Conservation (phyloP, 2,329 filamentous ascomycete species). For the Fusarium anthophilum region DNA sequence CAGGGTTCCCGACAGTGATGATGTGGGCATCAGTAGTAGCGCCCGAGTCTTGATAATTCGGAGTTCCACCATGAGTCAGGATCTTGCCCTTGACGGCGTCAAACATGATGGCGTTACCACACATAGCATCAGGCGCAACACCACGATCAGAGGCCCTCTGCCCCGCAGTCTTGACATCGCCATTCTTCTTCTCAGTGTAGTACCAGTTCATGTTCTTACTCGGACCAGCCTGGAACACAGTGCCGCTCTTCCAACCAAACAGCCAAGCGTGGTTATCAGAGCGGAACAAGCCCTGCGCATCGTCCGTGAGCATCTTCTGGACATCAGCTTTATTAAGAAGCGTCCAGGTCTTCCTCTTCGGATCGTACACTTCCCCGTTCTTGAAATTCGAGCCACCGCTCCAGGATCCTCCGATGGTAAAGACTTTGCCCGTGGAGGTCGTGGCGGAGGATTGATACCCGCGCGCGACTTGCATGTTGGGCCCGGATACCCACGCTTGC, state of each 20-base stretch:
- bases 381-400: conserved; percentile 11
- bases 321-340: conserved; percentile 49
- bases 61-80: conserved; percentile 59
- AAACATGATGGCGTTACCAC: conserved; percentile 65
- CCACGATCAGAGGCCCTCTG: conserved; percentile 46
- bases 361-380: conserved; percentile 25
- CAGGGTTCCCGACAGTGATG: conserved; percentile 54
- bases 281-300: conserved; percentile 58
- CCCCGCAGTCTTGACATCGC: conserved; percentile 37
- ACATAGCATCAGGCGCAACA: conserved; percentile 60
- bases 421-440: conserved; percentile 20
- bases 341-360: conserved; percentile 17
- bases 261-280: conserved; percentile 45
- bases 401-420: conserved; percentile 29
- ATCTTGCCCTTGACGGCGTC: conserved; percentile 68
- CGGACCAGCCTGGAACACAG: conserved; percentile 64
- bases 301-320: conserved; percentile 60
- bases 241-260: conserved; percentile 54
- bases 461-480: conserved; percentile 14
- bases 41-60: conserved; percentile 55
- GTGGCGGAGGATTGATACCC: conserved; percentile 30
- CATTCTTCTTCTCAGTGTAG: conserved; percentile 43
- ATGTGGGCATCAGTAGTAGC: conserved; percentile 58
- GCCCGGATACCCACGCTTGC: conserved; percentile 4
- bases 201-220: conserved; percentile 66